A percentile compares a stretch with the other conserved stretches of the same genome.
Evolutionary conservation across 352 stramenopile species (phyloP).

Genomic region (Globisporangium cystogenes): DNA sequence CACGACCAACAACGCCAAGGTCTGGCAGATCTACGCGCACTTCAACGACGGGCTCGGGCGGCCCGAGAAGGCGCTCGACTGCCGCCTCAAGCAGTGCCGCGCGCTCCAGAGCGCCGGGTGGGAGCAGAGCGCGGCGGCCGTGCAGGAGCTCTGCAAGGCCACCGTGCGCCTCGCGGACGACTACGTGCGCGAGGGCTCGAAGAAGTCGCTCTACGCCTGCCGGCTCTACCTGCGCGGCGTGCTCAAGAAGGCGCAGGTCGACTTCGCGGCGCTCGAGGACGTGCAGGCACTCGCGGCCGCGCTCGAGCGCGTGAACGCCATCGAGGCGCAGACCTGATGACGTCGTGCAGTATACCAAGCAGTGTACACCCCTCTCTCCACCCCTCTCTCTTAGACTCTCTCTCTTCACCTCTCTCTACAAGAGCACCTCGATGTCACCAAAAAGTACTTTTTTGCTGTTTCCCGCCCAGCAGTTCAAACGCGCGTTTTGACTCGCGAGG

Average conservation of each 20-base stretch:
- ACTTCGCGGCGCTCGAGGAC: conserved; percentile 48
- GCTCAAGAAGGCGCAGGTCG: conserved; percentile 71
- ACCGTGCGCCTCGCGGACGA: conserved; percentile 51
- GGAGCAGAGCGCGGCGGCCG: conserved; percentile 50
- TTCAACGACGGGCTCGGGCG: conserved; percentile 67
- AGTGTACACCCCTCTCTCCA: too few species aligned
- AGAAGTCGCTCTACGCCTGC: conserved; percentile 74
- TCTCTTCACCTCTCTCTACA: too few species aligned
- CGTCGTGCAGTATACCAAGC: too few species aligned
- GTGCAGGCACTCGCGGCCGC: conserved; percentile 38
- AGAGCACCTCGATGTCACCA: too few species aligned
- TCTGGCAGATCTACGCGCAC: conserved; percentile 83
- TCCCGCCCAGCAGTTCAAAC: not conserved
- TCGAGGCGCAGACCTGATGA: too few species aligned
- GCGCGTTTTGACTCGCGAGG: not conserved
- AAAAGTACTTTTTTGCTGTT: not conserved
- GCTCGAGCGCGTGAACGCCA: conserved; percentile 45
- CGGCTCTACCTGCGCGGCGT: conserved; percentile 71
- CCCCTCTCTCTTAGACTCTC: too few species aligned
- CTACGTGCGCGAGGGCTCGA: conserved; percentile 65
- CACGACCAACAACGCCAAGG: conserved; percentile 67
- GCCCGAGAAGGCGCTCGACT: conserved; percentile 69
- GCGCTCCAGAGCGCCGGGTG: conserved; percentile 63
- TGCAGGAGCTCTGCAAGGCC: conserved; percentile 54
- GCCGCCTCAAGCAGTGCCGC: conserved; percentile 71